Evolutionary conservation across 805 yeast genomes (phyloP), one percentile per base, ranked within the genome.

Genomic region (Suhomyces prunicola): DNA sequence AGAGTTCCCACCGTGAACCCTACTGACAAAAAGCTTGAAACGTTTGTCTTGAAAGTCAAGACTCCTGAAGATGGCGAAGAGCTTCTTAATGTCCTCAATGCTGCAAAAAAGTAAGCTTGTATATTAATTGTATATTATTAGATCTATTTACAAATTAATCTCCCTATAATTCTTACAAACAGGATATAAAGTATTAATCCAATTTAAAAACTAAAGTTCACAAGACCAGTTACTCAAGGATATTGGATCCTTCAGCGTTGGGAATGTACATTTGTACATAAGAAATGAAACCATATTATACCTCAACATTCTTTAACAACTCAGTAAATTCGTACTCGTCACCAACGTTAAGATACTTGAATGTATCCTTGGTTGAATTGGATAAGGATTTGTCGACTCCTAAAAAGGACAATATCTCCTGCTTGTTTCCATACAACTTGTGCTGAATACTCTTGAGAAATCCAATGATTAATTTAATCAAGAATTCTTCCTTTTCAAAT

Each of bases 21-120:
- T 5, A 69, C 76, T 2, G 81, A 76, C 6, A 86, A 85, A 24
- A 52, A 56, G 50, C 74, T 91, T 48, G 84, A 81, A 33, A 86
- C 91, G 1, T 92, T 83, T 64, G 74, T 90, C 47, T 74, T 87
- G 19, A 84, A 83, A 61, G 96, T 93, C 44, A 93, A 92, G 72
- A 84, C 90, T 0, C 77, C 80, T n/a, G 80, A 72, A 4, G 93
- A 86, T 66, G 94, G 86, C 17, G 70, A 74, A 39, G 82, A 78
- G 50, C 72, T 88, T 52, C 62, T 78, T 29, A 54, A 61, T 12
- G 55, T 62, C 10, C 59, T 75, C 35, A 69, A 72, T 51, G 65
- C 62, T 17, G 61, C 63, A 3, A 71, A 69, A 50, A 22, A 41
- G 35, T 56, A 52, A 47, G 24, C 9, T 41, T 9, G 44, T 47